Percentiles rank a stretch among this genome's conserved stretches.
Evolutionary conservation across 768 basidiomycete genomes (phyloP).

Genomic region (Punctularia strigosozonata): DNA sequence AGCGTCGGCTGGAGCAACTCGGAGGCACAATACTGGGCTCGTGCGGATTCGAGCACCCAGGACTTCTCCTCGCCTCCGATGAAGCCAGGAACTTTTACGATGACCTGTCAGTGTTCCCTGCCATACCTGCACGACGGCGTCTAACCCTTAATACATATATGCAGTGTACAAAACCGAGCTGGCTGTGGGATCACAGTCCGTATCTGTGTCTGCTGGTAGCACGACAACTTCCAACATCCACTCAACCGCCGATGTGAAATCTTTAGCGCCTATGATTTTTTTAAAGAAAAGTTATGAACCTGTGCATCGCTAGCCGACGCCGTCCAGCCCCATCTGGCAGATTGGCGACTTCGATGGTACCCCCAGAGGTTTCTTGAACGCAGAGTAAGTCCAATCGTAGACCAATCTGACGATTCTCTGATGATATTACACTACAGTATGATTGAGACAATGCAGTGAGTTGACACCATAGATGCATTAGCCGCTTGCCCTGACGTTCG

Average conservation of each 20-base stretch:
- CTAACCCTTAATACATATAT: background rate
- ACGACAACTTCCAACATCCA: conserved; percentile 23
- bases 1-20: conserved; percentile 31
- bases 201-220: conserved; percentile 27
- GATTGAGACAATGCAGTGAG: conserved; percentile 37
- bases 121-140: too few relatives aligned
- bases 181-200: background rate
- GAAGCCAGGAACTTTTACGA: conserved; percentile 38
- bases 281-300: too few relatives aligned
- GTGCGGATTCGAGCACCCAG: conserved; percentile 13
- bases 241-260: conserved; percentile 19
- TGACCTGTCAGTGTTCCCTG: conserved; percentile 27
- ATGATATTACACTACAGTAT: conserved; percentile 10
- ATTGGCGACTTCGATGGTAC: conserved; percentile 33
- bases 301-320: background rate
- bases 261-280: too few relatives aligned
- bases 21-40: conserved; percentile 36
- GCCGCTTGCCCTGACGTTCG: background rate
- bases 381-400: conserved; percentile 19
- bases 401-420: too few relatives aligned
- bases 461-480: background rate
- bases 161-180: background rate
- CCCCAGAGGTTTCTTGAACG: conserved; percentile 35
- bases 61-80: conserved; percentile 30
- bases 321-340: conserved; percentile 23